phyloP scores from a whole-genome alignment of 495 filamentous ascomycete genomes.

The Penicillium soppii region DNA sequence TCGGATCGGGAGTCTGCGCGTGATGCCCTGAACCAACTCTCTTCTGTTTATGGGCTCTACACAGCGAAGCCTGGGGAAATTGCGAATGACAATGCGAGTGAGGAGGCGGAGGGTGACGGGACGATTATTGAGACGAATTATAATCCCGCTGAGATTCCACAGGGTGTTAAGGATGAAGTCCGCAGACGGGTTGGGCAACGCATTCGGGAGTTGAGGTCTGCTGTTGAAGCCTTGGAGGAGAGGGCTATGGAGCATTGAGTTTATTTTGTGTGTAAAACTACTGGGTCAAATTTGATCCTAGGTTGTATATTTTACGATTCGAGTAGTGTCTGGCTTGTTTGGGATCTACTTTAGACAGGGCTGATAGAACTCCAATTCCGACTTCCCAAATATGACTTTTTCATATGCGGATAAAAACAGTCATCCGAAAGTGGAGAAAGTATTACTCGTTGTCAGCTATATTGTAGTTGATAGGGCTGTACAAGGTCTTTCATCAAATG shows the following conservation, averaged over 20 bases:
- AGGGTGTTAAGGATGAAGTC: slow-evolving; percentile 35
- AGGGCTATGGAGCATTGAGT: slow-evolving; percentile 35
- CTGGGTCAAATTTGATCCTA: no score
- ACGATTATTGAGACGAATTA: slow-evolving; percentile 30
- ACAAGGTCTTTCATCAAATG: no score
- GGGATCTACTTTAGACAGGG: no score
- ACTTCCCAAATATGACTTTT: no score
- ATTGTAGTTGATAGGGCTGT: no score
- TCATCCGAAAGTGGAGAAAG: no score
- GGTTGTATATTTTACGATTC: background rate
- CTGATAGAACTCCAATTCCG: no score
- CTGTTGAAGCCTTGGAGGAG: slow-evolving; percentile 42
- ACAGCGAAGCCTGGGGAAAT: slow-evolving; percentile 20
- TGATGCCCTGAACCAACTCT: slow-evolving; percentile 40
- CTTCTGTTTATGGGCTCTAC: slow-evolving; percentile 38
- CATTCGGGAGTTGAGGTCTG: slow-evolving; percentile 43
- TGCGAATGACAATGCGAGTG: slow-evolving; percentile 5
- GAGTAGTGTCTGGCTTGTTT: no score
- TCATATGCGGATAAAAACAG: no score
- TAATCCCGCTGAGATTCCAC: slow-evolving; percentile 29
- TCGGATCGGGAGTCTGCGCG: slow-evolving; percentile 46
- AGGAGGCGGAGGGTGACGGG: slow-evolving; percentile 3
- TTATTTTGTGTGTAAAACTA: background rate
- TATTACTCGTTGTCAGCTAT: no score
- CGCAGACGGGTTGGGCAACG: slow-evolving; percentile 40